Base-by-base conservation (phyloP, 768 basidiomycete genomes). In the Suillus decipiens region DNA sequence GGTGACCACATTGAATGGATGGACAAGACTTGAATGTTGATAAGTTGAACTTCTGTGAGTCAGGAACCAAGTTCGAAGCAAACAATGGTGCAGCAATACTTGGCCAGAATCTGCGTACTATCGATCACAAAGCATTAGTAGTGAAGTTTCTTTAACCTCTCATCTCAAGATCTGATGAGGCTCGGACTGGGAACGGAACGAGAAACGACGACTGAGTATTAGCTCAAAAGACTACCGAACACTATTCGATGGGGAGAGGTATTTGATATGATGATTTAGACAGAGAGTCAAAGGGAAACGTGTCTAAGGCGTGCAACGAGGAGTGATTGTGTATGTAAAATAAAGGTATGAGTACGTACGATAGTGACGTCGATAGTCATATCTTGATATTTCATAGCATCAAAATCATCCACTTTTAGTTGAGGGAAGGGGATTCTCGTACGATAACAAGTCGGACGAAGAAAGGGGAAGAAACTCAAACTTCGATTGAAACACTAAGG, bases 361-460 rank as follows among this genome's bases (percentile, higher is more conserved):
- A n/a, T n/a, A n/a, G n/a, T n/a, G n/a, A n/a, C n/a, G n/a, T n/a
- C n/a, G n/a, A n/a, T n/a, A n/a, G n/a, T n/a, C n/a, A n/a, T n/a
- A n/a, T n/a, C n/a, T n/a, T n/a, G n/a, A n/a, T n/a, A 28, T 28
- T 50, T 15, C 7, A 47, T 14, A 47, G 8, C 14, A 9, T 50
- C 2, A 50, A 28, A 15, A 0, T 50, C 48, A 4, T 28, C 3
- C 28, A 6, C 15, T 31, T 12, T 28, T 31, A 8, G 15, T 14
- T 14, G 47, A 47, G 28, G 15, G 11, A 48, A 48, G 15, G 48
- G 5, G 14, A 3, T 51, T 51, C 8, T 10, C 9, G 15, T 50
- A 28, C 28, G 15, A 76, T 24, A 11, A 37, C 36, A 37, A 22
- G 22, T 47, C 15, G 28, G 28, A 50, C 28, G 5, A 50, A 1